Percentiles rank a stretch among this genome's conserved stretches.
phyloP scores from a whole-genome alignment of 2,329 filamentous ascomycete species.

The Zymoseptoria pseudotritici region DNA sequence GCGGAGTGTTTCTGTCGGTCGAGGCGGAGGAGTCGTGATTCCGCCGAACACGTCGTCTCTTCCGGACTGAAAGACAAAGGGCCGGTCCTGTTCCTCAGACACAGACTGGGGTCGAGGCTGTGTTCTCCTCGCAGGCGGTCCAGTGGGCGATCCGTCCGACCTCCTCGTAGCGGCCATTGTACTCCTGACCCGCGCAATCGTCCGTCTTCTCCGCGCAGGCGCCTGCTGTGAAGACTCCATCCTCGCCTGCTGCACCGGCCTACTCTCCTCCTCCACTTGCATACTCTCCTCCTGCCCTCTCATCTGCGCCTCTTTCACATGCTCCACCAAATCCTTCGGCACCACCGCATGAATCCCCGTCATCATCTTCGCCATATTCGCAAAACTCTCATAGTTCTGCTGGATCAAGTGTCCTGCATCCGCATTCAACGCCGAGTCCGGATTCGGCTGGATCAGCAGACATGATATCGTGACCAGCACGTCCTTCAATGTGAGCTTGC shows the following conservation, averaged over 20 bases:
- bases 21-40: background rate
- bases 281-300: constrained; percentile 34
- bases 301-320: constrained; percentile 47
- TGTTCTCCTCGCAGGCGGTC: constrained; percentile 11
- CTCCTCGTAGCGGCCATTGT: constrained; percentile 9
- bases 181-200: constrained; percentile 22
- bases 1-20: constrained; percentile 3
- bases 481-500: constrained; percentile 50
- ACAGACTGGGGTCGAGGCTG: constrained; percentile 3
- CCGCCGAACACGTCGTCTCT: constrained; percentile 18
- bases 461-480: constrained; percentile 55
- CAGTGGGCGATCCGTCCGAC: constrained; percentile 20
- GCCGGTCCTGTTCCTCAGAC: constrained; percentile 6
- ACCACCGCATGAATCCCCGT: constrained; percentile 54
- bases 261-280: constrained; percentile 8
- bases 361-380: constrained; percentile 53
- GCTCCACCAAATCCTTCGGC: constrained; percentile 37
- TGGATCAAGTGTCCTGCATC: constrained; percentile 52
- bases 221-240: constrained; percentile 10
- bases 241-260: constrained; percentile 11
- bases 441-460: constrained; percentile 56
- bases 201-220: constrained; percentile 21
- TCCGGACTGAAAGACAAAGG: constrained; percentile 20
- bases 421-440: constrained; percentile 56
- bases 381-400: constrained; percentile 52